Evolutionary conservation across 2,329 filamentous ascomycete genomes (phyloP).

Genomic region (Emergomyces orientalis): DNA sequence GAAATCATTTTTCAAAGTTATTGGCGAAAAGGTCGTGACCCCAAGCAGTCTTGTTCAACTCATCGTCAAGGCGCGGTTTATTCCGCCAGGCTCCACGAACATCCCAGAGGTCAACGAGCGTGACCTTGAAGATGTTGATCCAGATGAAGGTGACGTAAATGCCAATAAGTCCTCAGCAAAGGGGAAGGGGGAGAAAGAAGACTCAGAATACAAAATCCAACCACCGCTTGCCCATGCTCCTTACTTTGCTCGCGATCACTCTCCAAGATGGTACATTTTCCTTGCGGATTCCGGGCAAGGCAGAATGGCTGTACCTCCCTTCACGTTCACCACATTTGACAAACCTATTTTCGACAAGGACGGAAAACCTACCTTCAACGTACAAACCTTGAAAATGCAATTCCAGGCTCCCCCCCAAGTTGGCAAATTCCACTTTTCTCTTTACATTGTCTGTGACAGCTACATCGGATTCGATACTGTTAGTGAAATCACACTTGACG

Average conservation of each 20-base stretch:
- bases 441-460: slow-evolving; percentile 89
- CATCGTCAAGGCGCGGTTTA: slow-evolving; percentile 87
- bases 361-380: slow-evolving; percentile 81
- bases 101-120: slow-evolving; percentile 65
- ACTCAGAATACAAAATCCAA: slow-evolving; percentile 49
- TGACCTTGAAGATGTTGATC: slow-evolving; percentile 84
- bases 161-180: slow-evolving; percentile 62
- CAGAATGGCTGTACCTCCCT: slow-evolving; percentile 92
- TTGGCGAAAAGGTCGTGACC: slow-evolving; percentile 85
- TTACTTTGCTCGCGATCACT: slow-evolving; percentile 79
- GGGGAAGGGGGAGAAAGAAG: slow-evolving; percentile 47
- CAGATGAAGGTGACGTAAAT: slow-evolving; percentile 84
- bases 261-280: slow-evolving; percentile 89
- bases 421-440: slow-evolving; percentile 87
- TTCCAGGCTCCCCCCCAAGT: slow-evolving; percentile 90
- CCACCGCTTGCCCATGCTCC: slow-evolving; percentile 85
- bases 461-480: slow-evolving; percentile 92
- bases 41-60: slow-evolving; percentile 87
- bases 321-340: slow-evolving; percentile 89
- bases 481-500: slow-evolving; percentile 77
- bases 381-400: slow-evolving; percentile 94
- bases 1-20: slow-evolving; percentile 97
- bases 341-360: slow-evolving; percentile 72
- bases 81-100: slow-evolving; percentile 71
- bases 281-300: slow-evolving; percentile 87